These are phyloP conservation scores for Tricholoma matsutake DNA, from an alignment of 768 basidiomycete genomes.

Conservation along the genomic window DNA sequence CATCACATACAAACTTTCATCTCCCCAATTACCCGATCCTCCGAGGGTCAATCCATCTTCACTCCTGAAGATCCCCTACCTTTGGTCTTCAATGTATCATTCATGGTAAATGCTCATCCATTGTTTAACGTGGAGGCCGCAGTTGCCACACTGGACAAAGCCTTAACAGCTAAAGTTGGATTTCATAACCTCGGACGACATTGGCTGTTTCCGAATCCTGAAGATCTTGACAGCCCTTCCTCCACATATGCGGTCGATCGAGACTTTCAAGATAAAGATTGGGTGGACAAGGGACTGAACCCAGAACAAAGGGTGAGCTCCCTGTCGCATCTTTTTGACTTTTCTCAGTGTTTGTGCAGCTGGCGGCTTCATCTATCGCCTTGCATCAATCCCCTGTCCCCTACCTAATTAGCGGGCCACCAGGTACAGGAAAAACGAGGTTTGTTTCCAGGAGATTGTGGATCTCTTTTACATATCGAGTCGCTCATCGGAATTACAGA, in stretches of 20 bases:
- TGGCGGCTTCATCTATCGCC: constrained; percentile 41
- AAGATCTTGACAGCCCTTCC: constrained; percentile 24
- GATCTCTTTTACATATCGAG: not conserved
- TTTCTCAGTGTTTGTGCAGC: constrained; percentile 22
- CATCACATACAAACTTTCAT: constrained; percentile 37
- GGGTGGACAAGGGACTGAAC: constrained; percentile 47
- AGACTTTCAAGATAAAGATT: constrained; percentile 31
- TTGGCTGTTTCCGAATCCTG: constrained; percentile 45
- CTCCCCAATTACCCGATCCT: constrained; percentile 14
- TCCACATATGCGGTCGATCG: constrained; percentile 19
- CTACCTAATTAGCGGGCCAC: constrained; percentile 47
- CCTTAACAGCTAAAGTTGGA: constrained; percentile 17
- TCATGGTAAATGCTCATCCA: constrained; percentile 42
- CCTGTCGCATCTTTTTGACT: not conserved
- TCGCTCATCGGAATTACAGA: constrained; percentile 20
- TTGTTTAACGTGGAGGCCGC: constrained; percentile 43
- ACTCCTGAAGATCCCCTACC: constrained; percentile 36
- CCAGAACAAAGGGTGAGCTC: constrained; percentile 40
- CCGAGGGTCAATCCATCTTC: constrained; percentile 12
- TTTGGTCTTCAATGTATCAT: constrained; percentile 45
- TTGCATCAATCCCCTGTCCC: constrained; percentile 44
- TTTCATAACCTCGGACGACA: constrained; percentile 30
- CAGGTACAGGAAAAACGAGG: constrained; percentile 55
- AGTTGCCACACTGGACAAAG: constrained; percentile 23
- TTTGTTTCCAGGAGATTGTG: constrained; percentile 10